phyloP scores from a whole-genome alignment of 2,329 filamentous ascomycete genomes.

The Diaporthe aspalathi region DNA sequence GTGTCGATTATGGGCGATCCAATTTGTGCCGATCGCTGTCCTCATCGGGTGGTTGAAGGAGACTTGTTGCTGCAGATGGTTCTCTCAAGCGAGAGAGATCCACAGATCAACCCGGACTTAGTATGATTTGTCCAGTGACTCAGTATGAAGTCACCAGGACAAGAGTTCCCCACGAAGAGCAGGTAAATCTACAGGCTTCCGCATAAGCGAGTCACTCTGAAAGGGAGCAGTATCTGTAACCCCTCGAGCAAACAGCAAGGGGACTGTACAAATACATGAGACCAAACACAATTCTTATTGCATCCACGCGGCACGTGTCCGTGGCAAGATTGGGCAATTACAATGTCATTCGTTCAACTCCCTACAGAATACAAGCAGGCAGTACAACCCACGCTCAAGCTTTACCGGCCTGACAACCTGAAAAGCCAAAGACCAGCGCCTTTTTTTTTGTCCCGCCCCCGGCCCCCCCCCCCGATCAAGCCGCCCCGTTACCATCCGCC shows the following conservation, averaged over 20 bases:
- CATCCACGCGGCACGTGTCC: background rate
- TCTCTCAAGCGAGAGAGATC: background rate
- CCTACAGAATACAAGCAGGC: conserved; percentile 14
- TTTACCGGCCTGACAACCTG: background rate
- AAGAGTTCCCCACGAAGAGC: background rate
- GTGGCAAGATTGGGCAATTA: background rate
- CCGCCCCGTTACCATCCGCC: background rate
- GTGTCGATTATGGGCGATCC: background rate
- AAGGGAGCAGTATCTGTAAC: background rate
- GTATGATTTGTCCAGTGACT: background rate
- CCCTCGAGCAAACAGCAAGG: background rate
- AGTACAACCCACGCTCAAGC: conserved; percentile 3
- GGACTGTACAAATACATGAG: background rate
- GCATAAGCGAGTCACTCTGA: background rate
- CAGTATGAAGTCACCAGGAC: background rate
- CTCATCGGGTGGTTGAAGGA: background rate
- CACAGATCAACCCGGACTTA: background rate
- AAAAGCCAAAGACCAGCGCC: background rate
- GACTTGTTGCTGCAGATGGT: background rate
- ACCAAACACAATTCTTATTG: too few relatives aligned
- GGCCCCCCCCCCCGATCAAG: conserved; percentile 6
- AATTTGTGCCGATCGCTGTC: background rate
- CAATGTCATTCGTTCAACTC: conserved; percentile 24
- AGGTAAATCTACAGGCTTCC: background rate
- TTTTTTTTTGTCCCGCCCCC: conserved; percentile 4